Evolutionary conservation across 2,329 filamentous ascomycete species (phyloP).

Genomic region (Colletotrichum gigasporum): DNA sequence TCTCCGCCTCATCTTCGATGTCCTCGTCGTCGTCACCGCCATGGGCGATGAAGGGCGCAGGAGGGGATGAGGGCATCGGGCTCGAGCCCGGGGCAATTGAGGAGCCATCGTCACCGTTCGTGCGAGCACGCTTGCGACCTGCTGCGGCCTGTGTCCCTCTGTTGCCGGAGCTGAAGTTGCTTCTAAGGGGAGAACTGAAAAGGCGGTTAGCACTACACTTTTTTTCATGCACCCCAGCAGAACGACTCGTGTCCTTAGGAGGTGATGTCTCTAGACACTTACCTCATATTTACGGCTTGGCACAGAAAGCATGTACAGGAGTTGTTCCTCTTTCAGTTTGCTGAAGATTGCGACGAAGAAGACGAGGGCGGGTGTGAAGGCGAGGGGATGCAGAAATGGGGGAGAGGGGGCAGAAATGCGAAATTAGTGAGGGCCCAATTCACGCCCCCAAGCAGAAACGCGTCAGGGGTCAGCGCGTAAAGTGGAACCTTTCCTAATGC

Average conservation of each 20-base stretch:
- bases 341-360: slow-evolving; percentile 1
- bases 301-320: background rate
- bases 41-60: slow-evolving; percentile 71
- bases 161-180: slow-evolving; percentile 85
- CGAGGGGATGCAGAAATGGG: slow-evolving; percentile 13
- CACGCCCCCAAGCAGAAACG: slow-evolving; percentile 26
- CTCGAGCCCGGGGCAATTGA: slow-evolving; percentile 64
- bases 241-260: background rate
- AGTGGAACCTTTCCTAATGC: slow-evolving; percentile 49
- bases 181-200: slow-evolving; percentile 81
- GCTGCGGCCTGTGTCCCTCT: slow-evolving; percentile 67
- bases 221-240: background rate
- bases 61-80: slow-evolving; percentile 73
- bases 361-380: background rate
- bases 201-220: slow-evolving; percentile 23
- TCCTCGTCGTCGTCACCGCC: slow-evolving; percentile 77
- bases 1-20: slow-evolving; percentile 75
- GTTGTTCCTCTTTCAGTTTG: background rate
- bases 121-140: slow-evolving; percentile 65
- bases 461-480: slow-evolving; percentile 49
- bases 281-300: slow-evolving; percentile 43
- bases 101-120: slow-evolving; percentile 61
- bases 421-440: slow-evolving; percentile 28
- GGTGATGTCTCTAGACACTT: slow-evolving; percentile 4
- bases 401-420: slow-evolving; percentile 23